Conservation (phyloP, 495 filamentous ascomycete genomes). For the Symbiotaphrina buchneri region DNA sequence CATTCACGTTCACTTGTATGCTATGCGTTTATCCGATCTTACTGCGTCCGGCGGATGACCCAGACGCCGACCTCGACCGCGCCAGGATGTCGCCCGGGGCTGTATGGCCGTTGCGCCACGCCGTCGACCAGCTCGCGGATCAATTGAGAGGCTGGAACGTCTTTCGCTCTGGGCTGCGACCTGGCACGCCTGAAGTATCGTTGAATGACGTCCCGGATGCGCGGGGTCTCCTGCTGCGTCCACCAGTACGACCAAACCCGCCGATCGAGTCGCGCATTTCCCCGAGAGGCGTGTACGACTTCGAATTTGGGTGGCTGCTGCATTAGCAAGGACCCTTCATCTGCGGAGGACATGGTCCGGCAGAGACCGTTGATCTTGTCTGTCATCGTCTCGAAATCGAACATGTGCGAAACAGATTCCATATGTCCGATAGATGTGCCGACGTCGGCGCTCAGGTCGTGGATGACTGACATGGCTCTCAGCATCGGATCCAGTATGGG, state of each 20-base stretch:
- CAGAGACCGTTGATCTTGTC: slow-evolving; percentile 26
- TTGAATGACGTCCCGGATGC: slow-evolving; percentile 35
- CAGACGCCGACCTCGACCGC: slow-evolving; percentile 43
- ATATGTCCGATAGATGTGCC: slow-evolving; percentile 32
- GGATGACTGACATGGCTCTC: slow-evolving; percentile 38
- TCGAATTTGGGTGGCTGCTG: slow-evolving; percentile 10
- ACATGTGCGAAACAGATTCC: slow-evolving; percentile 31
- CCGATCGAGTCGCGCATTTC: slow-evolving; percentile 28
- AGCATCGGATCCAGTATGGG: slow-evolving; percentile 46
- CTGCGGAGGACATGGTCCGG: slow-evolving; percentile 12
- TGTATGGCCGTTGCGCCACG: slow-evolving; percentile 14
- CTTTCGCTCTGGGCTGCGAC: slow-evolving; percentile 18
- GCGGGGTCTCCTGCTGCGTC: slow-evolving; percentile 44
- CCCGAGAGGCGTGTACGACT: slow-evolving; percentile 25
- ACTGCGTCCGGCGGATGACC: slow-evolving; percentile 22
- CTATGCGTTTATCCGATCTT: slow-evolving; percentile 1
- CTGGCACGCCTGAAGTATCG: slow-evolving; percentile 31
- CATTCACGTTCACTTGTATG: neutral
- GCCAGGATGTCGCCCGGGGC: too few species aligned
- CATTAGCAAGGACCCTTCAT: slow-evolving; percentile 6
- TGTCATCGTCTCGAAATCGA: slow-evolving; percentile 30
- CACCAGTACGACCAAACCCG: slow-evolving; percentile 47
- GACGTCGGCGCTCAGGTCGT: slow-evolving; percentile 37
- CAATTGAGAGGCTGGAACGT: slow-evolving; percentile 27
- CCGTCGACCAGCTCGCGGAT: slow-evolving; percentile 42